Evolutionary conservation across 768 basidiomycete species (phyloP).

Genomic region (Suillus americanus): DNA sequence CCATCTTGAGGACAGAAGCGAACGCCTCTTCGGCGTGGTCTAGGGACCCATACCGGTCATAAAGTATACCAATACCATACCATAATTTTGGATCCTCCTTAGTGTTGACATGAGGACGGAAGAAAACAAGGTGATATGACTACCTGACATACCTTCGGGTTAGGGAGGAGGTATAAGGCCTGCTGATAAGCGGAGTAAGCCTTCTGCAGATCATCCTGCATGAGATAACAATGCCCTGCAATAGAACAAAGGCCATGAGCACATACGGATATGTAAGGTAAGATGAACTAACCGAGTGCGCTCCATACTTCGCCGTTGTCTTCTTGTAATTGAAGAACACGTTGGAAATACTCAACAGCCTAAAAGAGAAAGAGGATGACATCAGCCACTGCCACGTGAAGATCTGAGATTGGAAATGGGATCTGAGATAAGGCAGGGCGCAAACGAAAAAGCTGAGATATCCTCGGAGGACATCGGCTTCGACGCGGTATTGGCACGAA

Average conservation of each 20-base stretch:
- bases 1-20: conserved; percentile 93
- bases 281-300: conserved; percentile 67
- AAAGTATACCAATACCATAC: conserved; percentile 99
- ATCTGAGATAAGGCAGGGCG: conserved; percentile 17
- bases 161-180: conserved; percentile 91
- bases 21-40: conserved; percentile 99
- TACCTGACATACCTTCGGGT: conserved; percentile 73
- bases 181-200: conserved; percentile 99
- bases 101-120: conserved; percentile 11
- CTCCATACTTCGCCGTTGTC: conserved; percentile 99
- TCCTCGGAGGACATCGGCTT: conserved; percentile 32
- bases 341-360: conserved; percentile 97
- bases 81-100: conserved; percentile 97
- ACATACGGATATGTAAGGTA: conserved; percentile 16
- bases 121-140: conserved; percentile 3
- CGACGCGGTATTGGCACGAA: conserved; percentile 23
- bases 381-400: conserved; percentile 31
- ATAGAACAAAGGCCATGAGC: conserved; percentile 14
- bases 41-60: conserved; percentile 96
- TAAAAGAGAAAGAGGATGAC: conserved; percentile 38
- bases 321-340: conserved; percentile 85
- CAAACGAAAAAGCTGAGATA: conserved; percentile 16
- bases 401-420: conserved; percentile 23
- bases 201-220: conserved; percentile 99
- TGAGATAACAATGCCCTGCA: conserved; percentile 93